Conservation (phyloP, 1,284 basidiomycete genomes). For the Rhizoctonia solani region DNA sequence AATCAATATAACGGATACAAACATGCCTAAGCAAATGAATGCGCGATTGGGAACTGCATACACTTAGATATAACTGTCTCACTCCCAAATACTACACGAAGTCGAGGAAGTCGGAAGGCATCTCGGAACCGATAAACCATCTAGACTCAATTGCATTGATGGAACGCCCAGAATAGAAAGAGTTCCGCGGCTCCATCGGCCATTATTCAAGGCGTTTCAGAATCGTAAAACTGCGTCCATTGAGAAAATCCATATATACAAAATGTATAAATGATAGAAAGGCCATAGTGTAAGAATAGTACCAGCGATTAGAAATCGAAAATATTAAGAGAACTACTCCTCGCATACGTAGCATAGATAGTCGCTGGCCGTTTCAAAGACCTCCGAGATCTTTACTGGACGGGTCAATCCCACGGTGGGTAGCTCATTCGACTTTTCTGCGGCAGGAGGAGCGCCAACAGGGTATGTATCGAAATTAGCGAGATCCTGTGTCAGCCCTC, state of each 20-base stretch:
- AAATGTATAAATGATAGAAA: neutral
- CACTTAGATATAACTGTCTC: too few species aligned
- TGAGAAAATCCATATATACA: neutral
- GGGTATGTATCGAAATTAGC: slow-evolving; percentile 25
- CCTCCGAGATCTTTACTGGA: neutral
- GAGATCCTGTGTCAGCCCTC: slow-evolving; percentile 26
- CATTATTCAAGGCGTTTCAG: neutral
- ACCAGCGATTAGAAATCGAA: neutral
- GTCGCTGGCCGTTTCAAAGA: slow-evolving; percentile 10
- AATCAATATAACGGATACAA: too few species aligned
- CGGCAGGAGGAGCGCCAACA: neutral
- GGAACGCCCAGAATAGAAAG: too few species aligned
- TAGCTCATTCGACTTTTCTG: neutral
- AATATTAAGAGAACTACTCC: neutral
- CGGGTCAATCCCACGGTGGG: neutral
- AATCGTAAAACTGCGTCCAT: neutral
- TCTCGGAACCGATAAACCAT: too few species aligned
- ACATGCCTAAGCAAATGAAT: too few species aligned
- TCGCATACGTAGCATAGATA: slow-evolving; percentile 34
- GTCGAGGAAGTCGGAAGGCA: too few species aligned
- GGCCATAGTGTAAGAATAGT: neutral
- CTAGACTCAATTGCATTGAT: too few species aligned
- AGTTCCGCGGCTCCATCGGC: neutral
- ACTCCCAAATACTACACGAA: too few species aligned
- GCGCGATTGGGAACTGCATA: too few species aligned